Conservation (phyloP, 2,329 filamentous ascomycete genomes). For the Cadophora sp. region DNA sequence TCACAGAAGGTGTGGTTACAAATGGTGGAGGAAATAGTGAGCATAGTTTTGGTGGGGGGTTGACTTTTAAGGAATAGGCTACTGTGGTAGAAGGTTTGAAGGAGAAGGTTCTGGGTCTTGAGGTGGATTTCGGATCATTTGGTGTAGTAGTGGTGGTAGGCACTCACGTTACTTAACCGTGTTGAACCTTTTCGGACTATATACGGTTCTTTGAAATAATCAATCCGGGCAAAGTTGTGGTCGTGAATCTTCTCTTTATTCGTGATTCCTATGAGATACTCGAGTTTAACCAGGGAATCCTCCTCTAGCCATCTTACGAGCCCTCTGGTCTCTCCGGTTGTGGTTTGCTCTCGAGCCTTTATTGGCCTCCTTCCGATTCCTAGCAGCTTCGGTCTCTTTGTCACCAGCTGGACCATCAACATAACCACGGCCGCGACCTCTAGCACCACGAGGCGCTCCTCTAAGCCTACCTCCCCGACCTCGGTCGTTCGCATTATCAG, state of each 20-base stretch:
- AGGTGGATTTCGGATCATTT: neutral
- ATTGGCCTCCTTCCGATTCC: constrained; percentile 80
- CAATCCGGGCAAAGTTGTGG: neutral
- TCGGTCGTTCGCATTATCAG: constrained; percentile 54
- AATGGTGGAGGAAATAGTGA: constrained; percentile 55
- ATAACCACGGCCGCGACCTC: constrained; percentile 61
- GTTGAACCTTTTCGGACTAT: neutral
- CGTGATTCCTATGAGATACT: neutral
- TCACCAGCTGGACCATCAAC: constrained; percentile 71
- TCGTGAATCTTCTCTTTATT: neutral
- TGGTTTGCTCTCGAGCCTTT: constrained; percentile 87
- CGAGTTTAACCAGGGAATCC: constrained; percentile 46
- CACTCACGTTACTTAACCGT: neutral
- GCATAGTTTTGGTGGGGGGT: constrained; percentile 56
- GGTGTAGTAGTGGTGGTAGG: neutral
- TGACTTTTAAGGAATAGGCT: constrained; percentile 52
- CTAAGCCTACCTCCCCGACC: constrained; percentile 54
- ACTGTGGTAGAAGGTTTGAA: constrained; percentile 24
- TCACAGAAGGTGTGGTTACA: constrained; percentile 52
- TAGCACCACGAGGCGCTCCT: constrained; percentile 53
- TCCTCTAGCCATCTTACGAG: constrained; percentile 69
- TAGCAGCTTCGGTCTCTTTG: constrained; percentile 73
- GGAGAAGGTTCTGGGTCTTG: constrained; percentile 23
- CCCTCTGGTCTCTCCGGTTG: constrained; percentile 75
- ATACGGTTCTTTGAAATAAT: neutral